A percentile compares a stretch with the other conserved stretches of the same genome.
Conservation (phyloP, 805 yeast genomes). For the Wickerhamia fluorescens region DNA sequence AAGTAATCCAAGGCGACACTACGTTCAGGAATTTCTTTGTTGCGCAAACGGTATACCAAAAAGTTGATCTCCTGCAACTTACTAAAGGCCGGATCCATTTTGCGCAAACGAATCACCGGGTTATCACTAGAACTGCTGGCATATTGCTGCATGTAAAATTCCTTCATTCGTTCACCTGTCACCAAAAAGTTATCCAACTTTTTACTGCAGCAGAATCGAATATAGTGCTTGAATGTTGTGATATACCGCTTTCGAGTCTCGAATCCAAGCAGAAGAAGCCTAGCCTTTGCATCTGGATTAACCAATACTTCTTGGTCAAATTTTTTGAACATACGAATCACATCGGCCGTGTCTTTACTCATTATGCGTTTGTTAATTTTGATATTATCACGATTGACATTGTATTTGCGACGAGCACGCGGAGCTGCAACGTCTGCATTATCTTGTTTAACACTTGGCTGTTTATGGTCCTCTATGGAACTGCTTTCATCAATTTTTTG, state of each 20-base stretch:
- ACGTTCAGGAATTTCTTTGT: conserved; percentile 10
- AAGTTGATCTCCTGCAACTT: conserved; percentile 11
- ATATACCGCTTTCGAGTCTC: conserved; percentile 12
- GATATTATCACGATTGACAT: conserved; percentile 8
- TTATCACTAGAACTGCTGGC: conserved; percentile 8
- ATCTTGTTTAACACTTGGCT: no score
- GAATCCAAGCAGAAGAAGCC: conserved; percentile 9
- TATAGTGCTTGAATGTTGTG: conserved; percentile 11
- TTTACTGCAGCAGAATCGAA: conserved; percentile 9
- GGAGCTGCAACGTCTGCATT: neutral
- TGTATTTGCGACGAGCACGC: conserved; percentile 6
- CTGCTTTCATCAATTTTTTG: conserved; percentile 2
- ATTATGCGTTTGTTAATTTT: conserved; percentile 10
- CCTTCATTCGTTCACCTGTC: conserved; percentile 10
- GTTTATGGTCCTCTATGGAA: no score
- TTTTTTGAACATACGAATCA: conserved; percentile 10
- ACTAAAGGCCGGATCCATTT: conserved; percentile 12
- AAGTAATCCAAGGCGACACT: conserved; percentile 9
- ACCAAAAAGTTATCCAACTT: conserved; percentile 8
- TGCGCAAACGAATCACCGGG: conserved; percentile 10
- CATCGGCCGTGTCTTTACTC: conserved; percentile 11
- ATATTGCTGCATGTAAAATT: conserved; percentile 9
- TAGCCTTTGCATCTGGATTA: conserved; percentile 9
- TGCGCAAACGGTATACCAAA: conserved; percentile 8
- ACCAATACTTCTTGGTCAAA: conserved; percentile 10